Conservation (phyloP, 306 rosid species). For the Mimosa pudica region DNA sequence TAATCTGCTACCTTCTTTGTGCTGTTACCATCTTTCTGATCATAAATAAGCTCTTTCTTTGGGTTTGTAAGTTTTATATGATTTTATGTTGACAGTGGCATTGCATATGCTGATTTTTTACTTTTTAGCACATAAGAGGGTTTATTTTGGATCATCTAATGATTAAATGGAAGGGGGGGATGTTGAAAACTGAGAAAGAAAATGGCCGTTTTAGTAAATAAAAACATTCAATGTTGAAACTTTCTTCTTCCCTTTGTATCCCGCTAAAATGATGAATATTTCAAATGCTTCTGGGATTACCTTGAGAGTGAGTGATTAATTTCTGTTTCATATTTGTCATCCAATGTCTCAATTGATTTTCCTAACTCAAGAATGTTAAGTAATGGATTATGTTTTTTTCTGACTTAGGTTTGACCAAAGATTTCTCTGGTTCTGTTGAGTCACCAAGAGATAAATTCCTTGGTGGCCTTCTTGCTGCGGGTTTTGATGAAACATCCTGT, state of each 20-base stretch:
- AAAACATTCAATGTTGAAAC: neutral
- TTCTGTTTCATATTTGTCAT: neutral
- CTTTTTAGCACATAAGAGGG: neutral
- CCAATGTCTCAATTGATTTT: neutral
- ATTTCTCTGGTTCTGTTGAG: conserved; percentile 28
- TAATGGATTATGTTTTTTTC: conserved; percentile 30
- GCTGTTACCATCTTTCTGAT: neutral
- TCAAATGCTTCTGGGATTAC: neutral
- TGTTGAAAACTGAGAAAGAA: neutral
- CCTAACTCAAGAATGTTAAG: conserved; percentile 7
- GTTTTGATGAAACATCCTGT: conserved; percentile 64
- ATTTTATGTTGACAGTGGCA: neutral
- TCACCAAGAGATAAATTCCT: conserved; percentile 50
- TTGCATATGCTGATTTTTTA: neutral
- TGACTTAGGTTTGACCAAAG: conserved; percentile 41
- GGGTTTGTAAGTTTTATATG: neutral
- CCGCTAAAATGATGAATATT: neutral
- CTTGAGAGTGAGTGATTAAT: conserved; percentile 1
- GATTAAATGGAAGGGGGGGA: neutral
- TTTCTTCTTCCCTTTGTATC: neutral
- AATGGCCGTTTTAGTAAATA: neutral
- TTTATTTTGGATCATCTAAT: neutral
- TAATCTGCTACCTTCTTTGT: neutral
- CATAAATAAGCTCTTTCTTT: neutral
- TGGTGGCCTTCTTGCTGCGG: conserved; percentile 58